Evolutionary conservation across 2,329 filamentous ascomycete species (phyloP).

Genomic region (Blastomyces silverae): DNA sequence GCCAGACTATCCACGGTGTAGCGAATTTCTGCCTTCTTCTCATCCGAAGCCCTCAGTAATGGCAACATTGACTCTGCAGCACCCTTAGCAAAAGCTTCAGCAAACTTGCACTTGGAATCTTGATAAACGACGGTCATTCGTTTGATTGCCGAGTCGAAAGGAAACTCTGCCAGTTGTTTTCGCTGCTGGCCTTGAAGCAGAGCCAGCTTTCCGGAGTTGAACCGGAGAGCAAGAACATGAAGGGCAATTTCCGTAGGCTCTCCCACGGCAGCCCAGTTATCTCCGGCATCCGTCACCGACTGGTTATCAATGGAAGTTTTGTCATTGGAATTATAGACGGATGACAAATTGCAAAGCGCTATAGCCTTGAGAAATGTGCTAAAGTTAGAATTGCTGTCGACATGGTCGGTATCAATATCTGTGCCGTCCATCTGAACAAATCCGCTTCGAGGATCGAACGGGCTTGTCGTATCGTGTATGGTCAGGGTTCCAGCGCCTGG

Average conservation of each 20-base stretch:
- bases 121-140: conserved; percentile 61
- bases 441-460: conserved; percentile 48
- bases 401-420: conserved; percentile 15
- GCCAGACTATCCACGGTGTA: conserved; percentile 57
- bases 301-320: conserved; percentile 18
- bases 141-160: conserved; percentile 62
- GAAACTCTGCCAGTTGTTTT: conserved; percentile 55
- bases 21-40: conserved; percentile 49
- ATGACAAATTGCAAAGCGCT: conserved; percentile 55
- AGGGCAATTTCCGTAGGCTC: conserved; percentile 63
- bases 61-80: conserved; percentile 58
- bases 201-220: conserved; percentile 48
- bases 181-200: conserved; percentile 40
- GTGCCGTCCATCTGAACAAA: conserved; percentile 20
- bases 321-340: conserved; percentile 42
- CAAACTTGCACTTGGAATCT: conserved; percentile 15
- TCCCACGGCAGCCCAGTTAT: conserved; percentile 52
- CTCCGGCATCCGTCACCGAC: conserved; percentile 26
- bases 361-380: conserved; percentile 51
- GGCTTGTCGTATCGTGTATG: conserved; percentile 45
- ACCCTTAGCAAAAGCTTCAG: conserved; percentile 36
- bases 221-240: conserved; percentile 61
- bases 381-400: conserved; percentile 25
- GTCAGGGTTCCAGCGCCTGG: conserved; percentile 47
- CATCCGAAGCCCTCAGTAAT: conserved; percentile 51